Conservation (phyloP, 305 asterid genomes). For the Fraxinus nigra region DNA sequence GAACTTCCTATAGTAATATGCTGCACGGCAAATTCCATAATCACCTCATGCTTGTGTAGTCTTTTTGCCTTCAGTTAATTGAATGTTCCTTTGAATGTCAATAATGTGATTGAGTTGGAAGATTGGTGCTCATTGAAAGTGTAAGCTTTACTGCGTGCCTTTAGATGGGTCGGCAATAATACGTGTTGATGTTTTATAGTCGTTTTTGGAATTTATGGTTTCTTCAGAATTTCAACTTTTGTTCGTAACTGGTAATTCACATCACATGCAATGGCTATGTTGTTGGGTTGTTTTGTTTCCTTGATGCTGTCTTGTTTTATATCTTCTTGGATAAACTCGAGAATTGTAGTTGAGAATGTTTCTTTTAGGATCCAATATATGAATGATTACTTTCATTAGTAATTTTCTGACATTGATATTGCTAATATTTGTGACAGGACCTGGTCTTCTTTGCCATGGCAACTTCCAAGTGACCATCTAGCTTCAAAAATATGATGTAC, state of each 20-base stretch:
- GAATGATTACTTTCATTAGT: not conserved
- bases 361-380: not conserved
- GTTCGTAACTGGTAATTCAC: not conserved
- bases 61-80: not conserved
- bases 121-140: not conserved
- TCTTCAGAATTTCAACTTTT: not conserved
- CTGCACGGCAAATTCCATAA: not conserved
- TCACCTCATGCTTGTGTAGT: not conserved
- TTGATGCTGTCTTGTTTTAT: constrained; percentile 21
- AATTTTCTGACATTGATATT: constrained; percentile 16
- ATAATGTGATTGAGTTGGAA: constrained; percentile 14
- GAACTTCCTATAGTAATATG: not conserved
- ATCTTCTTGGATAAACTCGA: not conserved
- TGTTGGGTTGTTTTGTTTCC: constrained; percentile 9
- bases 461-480: constrained; percentile 49
- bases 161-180: not conserved
- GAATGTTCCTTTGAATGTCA: constrained; percentile 7
- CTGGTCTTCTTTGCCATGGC: constrained; percentile 38
- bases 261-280: constrained; percentile 1
- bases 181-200: not conserved
- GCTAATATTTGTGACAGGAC: constrained; percentile 30
- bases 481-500: constrained; percentile 42
- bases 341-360: constrained; percentile 1
- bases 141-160: not conserved
- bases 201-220: not conserved